Evolutionary conservation across 1,139 yeast genomes (phyloP), one percentile per base, ranked within the genome.

Genomic region (Chernovozyma aurita): DNA sequence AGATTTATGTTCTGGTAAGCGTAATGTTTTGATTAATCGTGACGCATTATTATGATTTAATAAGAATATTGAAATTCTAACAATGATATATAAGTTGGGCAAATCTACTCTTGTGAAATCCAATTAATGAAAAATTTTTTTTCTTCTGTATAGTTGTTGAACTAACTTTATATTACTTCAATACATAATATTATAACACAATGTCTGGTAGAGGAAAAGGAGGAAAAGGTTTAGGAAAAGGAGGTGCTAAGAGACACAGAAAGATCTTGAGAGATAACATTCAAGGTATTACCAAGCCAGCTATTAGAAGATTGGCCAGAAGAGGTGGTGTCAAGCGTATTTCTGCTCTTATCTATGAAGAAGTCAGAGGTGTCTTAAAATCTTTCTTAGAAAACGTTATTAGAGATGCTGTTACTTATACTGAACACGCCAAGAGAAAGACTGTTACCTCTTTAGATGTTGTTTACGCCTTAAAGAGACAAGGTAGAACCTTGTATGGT

Each of bases 321-420:
- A 88, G 98, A 86, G 98, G 98, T 76, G 98, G 98, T 86, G 98
- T 92, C 64, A 92, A 92, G 84, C 96, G 97, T 85, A 92, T 92
- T 60, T 90, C 97, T 50, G 97, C 96, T 64, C 78, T 90, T 66
- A 90, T 92, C 70, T 92, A 92, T 78, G 97, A 92, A 76, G 97
- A 90, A 78, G 96, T 94, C 61, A 87, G 98, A 77, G 92, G 85
- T 53, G 97, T 92, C 55, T 79, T 92, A 56, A 90, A 90, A 76
- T 78, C 95, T 44, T 92, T 90, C 85, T 80, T 92, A 64, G 97
- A 88, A 74, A 83, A 85, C 63, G 97, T 90, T 57, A 92, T 92
- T 72, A 87, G 97, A 77, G 97, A 92, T 61, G 97, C 97, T 58
- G 97, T 92, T 59, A 88, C 97, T 59, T 92, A 92, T 78, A 92